Evolutionary conservation across 805 yeast genomes (phyloP).

Genomic region (Yarrowia sp.): DNA sequence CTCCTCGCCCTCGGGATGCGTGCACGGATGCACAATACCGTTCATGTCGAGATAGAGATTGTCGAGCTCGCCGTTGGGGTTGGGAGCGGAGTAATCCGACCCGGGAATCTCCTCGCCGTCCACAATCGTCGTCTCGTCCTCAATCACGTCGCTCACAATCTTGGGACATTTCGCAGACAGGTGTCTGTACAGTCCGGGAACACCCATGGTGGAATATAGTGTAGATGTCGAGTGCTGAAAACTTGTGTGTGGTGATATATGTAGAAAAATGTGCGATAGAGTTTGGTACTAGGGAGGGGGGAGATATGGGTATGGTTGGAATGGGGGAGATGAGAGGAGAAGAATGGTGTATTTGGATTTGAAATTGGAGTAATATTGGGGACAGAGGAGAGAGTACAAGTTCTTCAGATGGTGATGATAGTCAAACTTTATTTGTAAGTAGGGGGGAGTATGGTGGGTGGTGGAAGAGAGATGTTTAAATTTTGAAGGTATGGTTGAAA

Average conservation of each 20-base stretch:
- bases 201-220: slow-evolving; percentile 59
- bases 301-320: background rate
- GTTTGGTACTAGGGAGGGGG: background rate
- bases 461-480: too few relatives aligned
- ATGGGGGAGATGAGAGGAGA: background rate
- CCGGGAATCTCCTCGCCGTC: slow-evolving; percentile 67
- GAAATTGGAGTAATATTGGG: background rate
- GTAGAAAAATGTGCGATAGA: background rate
- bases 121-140: slow-evolving; percentile 62
- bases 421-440: background rate
- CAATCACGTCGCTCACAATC: slow-evolving; percentile 87
- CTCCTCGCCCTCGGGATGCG: slow-evolving; percentile 96
- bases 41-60: slow-evolving; percentile 96
- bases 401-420: too few relatives aligned
- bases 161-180: slow-evolving; percentile 90
- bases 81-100: slow-evolving; percentile 71
- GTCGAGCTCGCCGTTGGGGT: slow-evolving; percentile 95
- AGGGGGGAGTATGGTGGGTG: too few relatives aligned
- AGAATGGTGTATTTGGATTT: background rate
- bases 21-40: slow-evolving; percentile 98
- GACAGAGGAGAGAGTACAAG: background rate
- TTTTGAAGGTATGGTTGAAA: too few relatives aligned
- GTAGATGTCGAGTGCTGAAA: background rate
- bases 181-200: slow-evolving; percentile 98
- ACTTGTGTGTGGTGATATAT: too few relatives aligned